These are phyloP conservation scores for Arthromyces matolae DNA, from an alignment of 768 basidiomycete genomes.

Conservation along the genomic window DNA sequence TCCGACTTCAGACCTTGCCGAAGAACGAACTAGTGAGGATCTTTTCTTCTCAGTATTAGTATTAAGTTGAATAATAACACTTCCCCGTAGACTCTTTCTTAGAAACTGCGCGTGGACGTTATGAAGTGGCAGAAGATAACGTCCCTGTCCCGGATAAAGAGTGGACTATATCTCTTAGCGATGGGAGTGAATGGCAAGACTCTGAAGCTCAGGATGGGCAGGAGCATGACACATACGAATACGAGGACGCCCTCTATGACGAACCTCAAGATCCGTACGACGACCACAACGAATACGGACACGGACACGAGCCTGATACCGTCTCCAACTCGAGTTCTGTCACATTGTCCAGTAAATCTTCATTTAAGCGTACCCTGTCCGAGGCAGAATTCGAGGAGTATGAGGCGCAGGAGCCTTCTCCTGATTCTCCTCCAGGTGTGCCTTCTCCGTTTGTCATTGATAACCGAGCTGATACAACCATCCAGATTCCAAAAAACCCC, in stretches of 20 bases:
- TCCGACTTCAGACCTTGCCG: too few species aligned
- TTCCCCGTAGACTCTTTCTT: neutral
- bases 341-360: slow-evolving; percentile 55
- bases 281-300: neutral
- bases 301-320: slow-evolving; percentile 36
- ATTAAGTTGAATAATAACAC: neutral
- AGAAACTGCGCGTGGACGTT: too few species aligned
- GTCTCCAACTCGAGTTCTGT: slow-evolving; percentile 50
- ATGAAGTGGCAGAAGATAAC: slow-evolving; percentile 6
- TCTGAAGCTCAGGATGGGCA: too few species aligned
- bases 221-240: too few species aligned
- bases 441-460: neutral
- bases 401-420: slow-evolving; percentile 23
- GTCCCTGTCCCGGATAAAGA: slow-evolving; percentile 6
- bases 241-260: neutral
- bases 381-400: slow-evolving; percentile 30
- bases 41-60: too few species aligned
- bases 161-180: slow-evolving; percentile 38
- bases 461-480: neutral
- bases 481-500: slow-evolving; percentile 15
- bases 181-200: slow-evolving; percentile 49
- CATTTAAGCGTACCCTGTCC: slow-evolving; percentile 49
- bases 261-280: neutral
- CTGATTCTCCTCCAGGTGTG: slow-evolving; percentile 47
- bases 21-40: too few species aligned